Evolutionary conservation across 768 basidiomycete genomes (phyloP), one percentile per base, ranked within the genome.

Genomic region (Xerocomus potaroensis): DNA sequence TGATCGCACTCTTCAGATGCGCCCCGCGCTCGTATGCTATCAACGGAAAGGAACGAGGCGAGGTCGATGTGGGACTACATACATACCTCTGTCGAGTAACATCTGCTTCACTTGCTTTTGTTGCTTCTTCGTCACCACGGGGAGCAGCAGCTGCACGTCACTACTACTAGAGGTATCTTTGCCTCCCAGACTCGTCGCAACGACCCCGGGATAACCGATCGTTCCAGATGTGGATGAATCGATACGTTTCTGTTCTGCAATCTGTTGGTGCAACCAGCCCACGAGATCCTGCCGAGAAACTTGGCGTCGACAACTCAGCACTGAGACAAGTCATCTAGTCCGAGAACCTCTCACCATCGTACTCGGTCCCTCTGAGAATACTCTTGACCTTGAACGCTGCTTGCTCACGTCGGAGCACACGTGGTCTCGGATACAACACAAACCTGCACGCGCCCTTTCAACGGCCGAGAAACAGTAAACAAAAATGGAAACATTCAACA

Each of bases 301-400:
- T 80, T 66, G 16, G 74, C 69, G 71, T 18, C 26, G 5, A 14
- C 8, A 6, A n/a, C 30, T 60, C 34, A 55, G 54, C 11, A 48
- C 23, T n/a, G 7, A 31, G 21, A 11, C 2, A 38, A 45, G 18
- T 23, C 8, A 26, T 7, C 8, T 18, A 23, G 16, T 33, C 8
- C 15, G 3, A 7, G 9, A 26, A n/a, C 3, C 11, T 59, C 79
- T 49, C 51, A 87, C 88, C 68, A 61, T 89, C 88, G 41, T 79
- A 75, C 61, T 91, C 89, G 0, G 82, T 83, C 19, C 84, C 83
- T 61, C 80, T 84, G 41, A 91, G 71, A 19, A 91, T 81, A 55
- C 84, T 90, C 70, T 89, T 90, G 38, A 91, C 80, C 58, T 84
- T 89, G 76, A 87, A 91, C 1, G 82, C 81, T 8, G 79, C 64